Conservation (phyloP, 129 eudicot species). For the Escallonia rubra region DNA sequence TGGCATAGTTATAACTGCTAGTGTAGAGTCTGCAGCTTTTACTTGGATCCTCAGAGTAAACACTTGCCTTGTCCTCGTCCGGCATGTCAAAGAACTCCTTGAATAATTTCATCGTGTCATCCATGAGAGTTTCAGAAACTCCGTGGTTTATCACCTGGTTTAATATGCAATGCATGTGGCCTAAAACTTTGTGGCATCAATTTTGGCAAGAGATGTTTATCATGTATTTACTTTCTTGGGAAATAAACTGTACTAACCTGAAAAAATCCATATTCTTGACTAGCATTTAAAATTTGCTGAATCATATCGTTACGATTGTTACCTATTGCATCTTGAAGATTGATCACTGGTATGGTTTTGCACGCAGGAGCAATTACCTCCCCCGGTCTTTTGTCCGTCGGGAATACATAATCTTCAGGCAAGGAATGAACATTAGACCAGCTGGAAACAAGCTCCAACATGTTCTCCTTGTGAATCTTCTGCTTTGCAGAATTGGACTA, state of each 20-base stretch:
- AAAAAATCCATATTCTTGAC: conserved; percentile 43
- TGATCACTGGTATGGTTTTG: conserved; percentile 26
- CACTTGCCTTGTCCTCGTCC: conserved; percentile 26
- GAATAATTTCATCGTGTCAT: conserved; percentile 23
- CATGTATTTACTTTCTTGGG: not conserved
- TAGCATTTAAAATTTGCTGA: conserved; percentile 34
- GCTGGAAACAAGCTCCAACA: conserved; percentile 25
- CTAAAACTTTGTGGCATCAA: not conserved
- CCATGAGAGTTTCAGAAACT: conserved; percentile 22
- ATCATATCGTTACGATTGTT: conserved; percentile 7
- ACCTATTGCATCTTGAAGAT: conserved; percentile 9
- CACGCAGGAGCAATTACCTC: conserved; percentile 1
- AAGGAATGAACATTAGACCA: conserved; percentile 32
- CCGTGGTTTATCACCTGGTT: conserved; percentile 44
- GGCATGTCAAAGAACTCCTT: conserved; percentile 30
- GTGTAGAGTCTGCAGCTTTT: conserved; percentile 16
- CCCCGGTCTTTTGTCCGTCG: conserved; percentile 41
- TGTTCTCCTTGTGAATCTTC: not conserved
- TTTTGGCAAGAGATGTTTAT: not conserved
- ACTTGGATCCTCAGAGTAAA: conserved; percentile 14
- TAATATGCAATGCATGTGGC: not conserved
- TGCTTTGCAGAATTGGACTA: conserved; percentile 25
- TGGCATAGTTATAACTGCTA: conserved; percentile 16
- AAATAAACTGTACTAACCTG: conserved; percentile 15
- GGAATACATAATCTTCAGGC: conserved; percentile 42